Percentiles rank a stretch among this genome's conserved stretches.
phyloP scores from a whole-genome alignment of 768 basidiomycete genomes.

The Auricularia heimuer region DNA sequence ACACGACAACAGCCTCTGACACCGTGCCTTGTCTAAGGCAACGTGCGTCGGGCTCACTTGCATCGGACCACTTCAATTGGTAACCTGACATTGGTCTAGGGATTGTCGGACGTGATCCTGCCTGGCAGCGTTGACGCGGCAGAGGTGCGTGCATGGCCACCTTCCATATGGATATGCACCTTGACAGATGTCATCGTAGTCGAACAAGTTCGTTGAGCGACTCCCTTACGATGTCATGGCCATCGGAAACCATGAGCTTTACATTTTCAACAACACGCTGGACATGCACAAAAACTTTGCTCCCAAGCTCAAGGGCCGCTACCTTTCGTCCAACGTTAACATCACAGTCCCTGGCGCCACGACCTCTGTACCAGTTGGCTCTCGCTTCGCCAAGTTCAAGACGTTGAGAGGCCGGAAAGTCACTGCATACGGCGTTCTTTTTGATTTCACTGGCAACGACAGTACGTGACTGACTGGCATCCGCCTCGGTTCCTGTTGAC shows the following conservation, averaged over 20 bases:
- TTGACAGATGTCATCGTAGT: conserved; percentile 25
- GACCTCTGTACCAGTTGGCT: conserved; percentile 23
- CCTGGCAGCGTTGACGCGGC: conserved; percentile 39
- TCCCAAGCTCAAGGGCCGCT: conserved; percentile 56
- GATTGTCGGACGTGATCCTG: conserved; percentile 67
- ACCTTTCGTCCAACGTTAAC: conserved; percentile 79
- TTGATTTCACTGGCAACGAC: conserved; percentile 63
- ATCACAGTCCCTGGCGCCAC: conserved; percentile 49
- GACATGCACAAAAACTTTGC: conserved; percentile 68
- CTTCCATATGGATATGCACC: neutral
- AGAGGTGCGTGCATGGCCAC: neutral
- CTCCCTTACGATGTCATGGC: conserved; percentile 76
- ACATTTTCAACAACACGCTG: conserved; percentile 52
- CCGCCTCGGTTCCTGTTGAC: neutral
- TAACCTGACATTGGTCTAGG: conserved; percentile 41
- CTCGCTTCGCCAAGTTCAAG: conserved; percentile 60
- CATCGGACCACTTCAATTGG: neutral
- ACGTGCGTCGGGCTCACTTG: conserved; percentile 6
- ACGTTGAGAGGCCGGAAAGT: conserved; percentile 64
- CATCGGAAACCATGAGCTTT: conserved; percentile 89
- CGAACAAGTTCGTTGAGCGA: conserved; percentile 61
- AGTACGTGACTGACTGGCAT: conserved; percentile 3
- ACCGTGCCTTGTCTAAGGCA: neutral
- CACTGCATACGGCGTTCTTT: conserved; percentile 74
- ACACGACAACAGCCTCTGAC: conserved; percentile 4